phyloP scores from a whole-genome alignment of 2,329 filamentous ascomycete genomes.

The Ophiostoma novo-ulmi region DNA sequence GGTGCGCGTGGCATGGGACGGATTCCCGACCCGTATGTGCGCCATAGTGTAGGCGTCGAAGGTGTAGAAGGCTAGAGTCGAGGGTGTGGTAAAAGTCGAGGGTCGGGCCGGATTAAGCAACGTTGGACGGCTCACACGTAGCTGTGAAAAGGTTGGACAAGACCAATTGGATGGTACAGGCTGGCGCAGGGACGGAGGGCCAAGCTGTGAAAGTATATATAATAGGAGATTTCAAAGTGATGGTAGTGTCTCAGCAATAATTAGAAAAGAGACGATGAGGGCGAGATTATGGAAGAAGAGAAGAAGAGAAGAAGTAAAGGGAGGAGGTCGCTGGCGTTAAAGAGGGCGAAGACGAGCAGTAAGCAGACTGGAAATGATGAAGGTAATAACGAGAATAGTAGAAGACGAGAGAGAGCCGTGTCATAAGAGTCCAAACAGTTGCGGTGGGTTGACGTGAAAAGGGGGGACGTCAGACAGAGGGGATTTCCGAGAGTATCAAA shows the following conservation, averaged over 20 bases:
- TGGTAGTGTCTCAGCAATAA: neutral
- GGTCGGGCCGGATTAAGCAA: neutral
- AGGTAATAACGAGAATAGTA: neutral
- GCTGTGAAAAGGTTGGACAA: neutral
- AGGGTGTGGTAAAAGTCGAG: neutral
- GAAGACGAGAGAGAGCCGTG: neutral
- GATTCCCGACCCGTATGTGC: neutral
- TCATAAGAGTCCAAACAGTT: neutral
- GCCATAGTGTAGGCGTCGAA: neutral
- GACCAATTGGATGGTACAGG: neutral
- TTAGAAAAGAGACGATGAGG: neutral
- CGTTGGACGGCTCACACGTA: neutral
- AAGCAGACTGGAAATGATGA: neutral
- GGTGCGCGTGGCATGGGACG: neutral
- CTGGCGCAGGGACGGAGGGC: neutral
- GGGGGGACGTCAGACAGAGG: neutral
- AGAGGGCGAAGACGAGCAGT: neutral
- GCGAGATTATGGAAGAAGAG: neutral
- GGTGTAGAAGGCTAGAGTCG: neutral
- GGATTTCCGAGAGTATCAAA: neutral
- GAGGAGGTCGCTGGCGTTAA: neutral
- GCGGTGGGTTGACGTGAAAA: conserved; percentile 12
- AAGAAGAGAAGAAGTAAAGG: neutral
- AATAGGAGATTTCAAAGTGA: neutral
- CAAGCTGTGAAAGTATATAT: neutral